Percentiles rank a stretch among this genome's conserved stretches.
Conservation (phyloP, 192 early-diverging fungal species). For the Coemansia sp. region DNA sequence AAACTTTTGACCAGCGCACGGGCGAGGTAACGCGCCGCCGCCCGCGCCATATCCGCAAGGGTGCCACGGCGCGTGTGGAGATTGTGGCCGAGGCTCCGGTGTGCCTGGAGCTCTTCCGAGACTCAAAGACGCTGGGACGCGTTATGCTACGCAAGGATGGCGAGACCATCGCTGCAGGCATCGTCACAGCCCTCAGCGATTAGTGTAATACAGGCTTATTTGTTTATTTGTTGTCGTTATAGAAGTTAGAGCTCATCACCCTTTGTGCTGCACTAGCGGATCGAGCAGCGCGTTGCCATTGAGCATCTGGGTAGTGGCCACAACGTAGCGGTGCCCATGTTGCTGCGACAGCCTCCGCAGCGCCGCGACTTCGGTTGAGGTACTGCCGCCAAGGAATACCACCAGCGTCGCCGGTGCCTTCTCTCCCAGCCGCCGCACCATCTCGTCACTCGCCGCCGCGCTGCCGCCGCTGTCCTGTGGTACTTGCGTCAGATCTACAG, state of each 20-base stretch:
- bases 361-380: slow-evolving; percentile 88
- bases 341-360: slow-evolving; percentile 84
- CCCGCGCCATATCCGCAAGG: slow-evolving; percentile 63
- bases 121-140: slow-evolving; percentile 85
- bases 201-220: slow-evolving; percentile 20
- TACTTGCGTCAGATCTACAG: slow-evolving; percentile 75
- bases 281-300: slow-evolving; percentile 83
- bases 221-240: not conserved
- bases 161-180: slow-evolving; percentile 87
- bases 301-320: slow-evolving; percentile 85
- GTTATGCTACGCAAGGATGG: slow-evolving; percentile 83
- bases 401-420: slow-evolving; percentile 75
- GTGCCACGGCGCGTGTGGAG: slow-evolving; percentile 79
- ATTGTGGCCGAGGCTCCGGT: slow-evolving; percentile 72
- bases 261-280: slow-evolving; percentile 26
- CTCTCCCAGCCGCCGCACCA: slow-evolving; percentile 49
- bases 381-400: slow-evolving; percentile 95
- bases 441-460: slow-evolving; percentile 17
- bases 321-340: slow-evolving; percentile 76
- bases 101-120: slow-evolving; percentile 82
- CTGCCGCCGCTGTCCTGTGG: slow-evolving; percentile 58
- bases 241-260: not conserved
- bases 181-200: slow-evolving; percentile 55
- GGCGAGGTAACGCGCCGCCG: slow-evolving; percentile 84
- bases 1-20: slow-evolving; percentile 75